These are phyloP conservation scores for Capsicum pubescens DNA, from an alignment of 257 asterid genomes.

Conservation along the genomic window DNA sequence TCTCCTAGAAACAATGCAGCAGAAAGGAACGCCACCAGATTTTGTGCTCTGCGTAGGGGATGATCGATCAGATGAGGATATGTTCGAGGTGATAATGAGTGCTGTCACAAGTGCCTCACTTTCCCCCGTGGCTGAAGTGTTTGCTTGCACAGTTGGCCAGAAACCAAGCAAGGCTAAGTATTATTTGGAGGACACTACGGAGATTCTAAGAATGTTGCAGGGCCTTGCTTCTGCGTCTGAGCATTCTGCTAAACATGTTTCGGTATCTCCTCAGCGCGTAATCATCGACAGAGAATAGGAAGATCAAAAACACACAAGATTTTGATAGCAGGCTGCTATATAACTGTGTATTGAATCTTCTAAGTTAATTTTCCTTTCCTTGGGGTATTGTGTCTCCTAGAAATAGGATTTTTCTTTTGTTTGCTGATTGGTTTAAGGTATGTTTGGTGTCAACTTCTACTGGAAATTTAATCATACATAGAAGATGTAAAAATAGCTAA, in stretches of 20 bases:
- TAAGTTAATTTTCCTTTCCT: neutral
- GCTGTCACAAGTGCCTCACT: conserved; percentile 62
- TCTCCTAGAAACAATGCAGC: conserved; percentile 59
- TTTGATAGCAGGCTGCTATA: neutral
- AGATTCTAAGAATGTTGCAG: conserved; percentile 81
- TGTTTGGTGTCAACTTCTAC: neutral
- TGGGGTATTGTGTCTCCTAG: neutral
- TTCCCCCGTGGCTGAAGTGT: conserved; percentile 80
- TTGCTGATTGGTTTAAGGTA: neutral
- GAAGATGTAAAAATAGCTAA: neutral
- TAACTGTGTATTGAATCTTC: conserved; percentile 3
- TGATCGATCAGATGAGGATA: conserved; percentile 84
- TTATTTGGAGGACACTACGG: conserved; percentile 69
- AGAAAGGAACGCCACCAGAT: conserved; percentile 64
- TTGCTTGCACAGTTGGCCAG: conserved; percentile 86
- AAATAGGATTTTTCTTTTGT: neutral
- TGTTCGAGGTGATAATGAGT: conserved; percentile 83
- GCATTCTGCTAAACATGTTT: conserved; percentile 42
- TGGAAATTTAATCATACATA: neutral
- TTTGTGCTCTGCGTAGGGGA: conserved; percentile 87
- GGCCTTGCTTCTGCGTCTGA: conserved; percentile 77
- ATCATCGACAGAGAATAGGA: conserved; percentile 45
- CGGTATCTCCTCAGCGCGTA: conserved; percentile 40
- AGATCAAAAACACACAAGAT: too few species aligned
- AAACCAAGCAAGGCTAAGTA: conserved; percentile 83